Percentiles rank a stretch among this genome's conserved stretches.
Conservation (phyloP, 2,329 filamentous ascomycete species). For the Mycosphaerelloides madeirae region DNA sequence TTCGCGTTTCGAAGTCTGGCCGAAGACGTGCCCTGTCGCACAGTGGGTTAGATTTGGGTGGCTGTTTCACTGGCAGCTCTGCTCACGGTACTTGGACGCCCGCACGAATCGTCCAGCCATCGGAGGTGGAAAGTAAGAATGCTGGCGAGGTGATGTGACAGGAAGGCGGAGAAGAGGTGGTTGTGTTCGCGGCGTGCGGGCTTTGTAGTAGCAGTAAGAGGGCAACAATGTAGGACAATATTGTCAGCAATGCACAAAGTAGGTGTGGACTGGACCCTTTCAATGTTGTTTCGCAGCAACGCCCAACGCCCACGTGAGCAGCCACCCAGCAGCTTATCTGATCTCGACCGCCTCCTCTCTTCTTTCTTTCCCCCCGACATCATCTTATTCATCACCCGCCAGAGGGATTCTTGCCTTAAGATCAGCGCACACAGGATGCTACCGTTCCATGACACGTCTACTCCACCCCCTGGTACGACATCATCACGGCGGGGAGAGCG, state of each 20-base stretch:
- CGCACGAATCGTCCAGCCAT: conserved; percentile 71
- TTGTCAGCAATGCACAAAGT: too few species aligned
- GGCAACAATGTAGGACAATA: too few species aligned
- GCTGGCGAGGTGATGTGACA: not conserved
- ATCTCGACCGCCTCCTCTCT: not conserved
- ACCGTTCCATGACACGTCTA: conserved; percentile 1
- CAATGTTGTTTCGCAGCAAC: too few species aligned
- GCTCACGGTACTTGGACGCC: conserved; percentile 68
- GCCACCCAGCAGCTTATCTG: too few species aligned
- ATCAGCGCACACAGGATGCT: not conserved
- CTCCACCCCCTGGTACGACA: conserved; percentile 2
- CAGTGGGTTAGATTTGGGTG: conserved; percentile 14
- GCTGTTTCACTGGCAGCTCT: conserved; percentile 6
- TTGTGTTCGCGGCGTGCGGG: too few species aligned
- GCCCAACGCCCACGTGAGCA: too few species aligned
- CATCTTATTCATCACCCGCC: too few species aligned
- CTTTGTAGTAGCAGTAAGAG: too few species aligned
- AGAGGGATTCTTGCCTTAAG: too few species aligned
- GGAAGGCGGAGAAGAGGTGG: too few species aligned
- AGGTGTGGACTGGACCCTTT: too few species aligned
- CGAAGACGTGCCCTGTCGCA: conserved; percentile 86
- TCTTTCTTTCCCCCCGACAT: not conserved
- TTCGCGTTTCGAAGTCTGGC: conserved; percentile 91
- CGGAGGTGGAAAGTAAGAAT: conserved; percentile 1
- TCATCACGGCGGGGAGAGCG: conserved; percentile 5